Evolutionary conservation across 768 basidiomycete genomes (phyloP), one percentile per base, ranked within the genome.

Genomic region (Fomitopsis pulvina): DNA sequence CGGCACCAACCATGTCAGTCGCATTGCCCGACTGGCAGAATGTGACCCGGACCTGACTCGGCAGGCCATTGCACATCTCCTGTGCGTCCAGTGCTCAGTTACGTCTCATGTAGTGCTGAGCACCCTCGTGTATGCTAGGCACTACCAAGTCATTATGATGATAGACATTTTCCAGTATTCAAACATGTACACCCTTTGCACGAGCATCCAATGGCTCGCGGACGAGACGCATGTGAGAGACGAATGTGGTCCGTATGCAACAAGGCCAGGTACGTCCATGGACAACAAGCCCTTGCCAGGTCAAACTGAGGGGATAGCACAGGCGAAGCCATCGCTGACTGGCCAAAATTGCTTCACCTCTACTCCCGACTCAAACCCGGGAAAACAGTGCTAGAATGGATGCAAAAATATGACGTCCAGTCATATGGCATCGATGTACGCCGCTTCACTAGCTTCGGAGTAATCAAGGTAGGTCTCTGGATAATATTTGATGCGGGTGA

Each of bases 91-190:
- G 5, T 22, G 16, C 37, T 44, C 24, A 25, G 14, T 40, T 41
- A 27, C 39, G 25, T 40, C 11, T 50, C 47, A 18, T 25, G n/a
- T n/a, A 12, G 10, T 25, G 8, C 30, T 38, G 41, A 27, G 48
- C 30, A 18, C 5, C 14, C 6, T 39, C 22, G 21, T 20, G 2
- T 50, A n/a, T 16, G 40, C 22, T 55, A 94, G 92, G 39, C 96
- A 92, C 61, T 97, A 98, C 63, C 92, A 96, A 69, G 92, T 94
- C 37, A 83, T 96, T 56, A 92, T 98, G 87, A 87, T 84, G 54
- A 82, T 94, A 48, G 96, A 99, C 69, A 91, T 98, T 39, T 99
- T 99, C 65, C 94, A 96, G 65, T 95, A 87, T 65, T 92, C 92
- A 14, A 98, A 98, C 66, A 92, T 95, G 84, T 99, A 99, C 63